These are phyloP conservation scores for Heliamphora pulchella DNA, from an alignment of 179 eudicot species.

Conservation along the genomic window DNA sequence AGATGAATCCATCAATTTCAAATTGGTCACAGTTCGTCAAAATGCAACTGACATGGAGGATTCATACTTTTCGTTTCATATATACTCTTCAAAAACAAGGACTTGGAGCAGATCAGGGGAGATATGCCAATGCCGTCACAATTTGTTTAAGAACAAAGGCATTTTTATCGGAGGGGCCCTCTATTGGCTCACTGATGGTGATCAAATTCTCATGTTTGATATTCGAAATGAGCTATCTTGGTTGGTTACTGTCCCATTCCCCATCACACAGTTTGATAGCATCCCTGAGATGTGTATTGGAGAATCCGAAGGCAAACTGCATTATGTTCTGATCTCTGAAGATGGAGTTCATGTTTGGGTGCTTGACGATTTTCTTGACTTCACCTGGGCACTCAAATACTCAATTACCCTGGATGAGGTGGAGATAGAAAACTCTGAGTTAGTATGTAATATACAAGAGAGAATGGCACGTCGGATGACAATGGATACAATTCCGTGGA, in stretches of 20 bases:
- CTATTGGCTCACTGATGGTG: conserved; percentile 37
- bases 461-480: conserved; percentile 7
- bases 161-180: conserved; percentile 18
- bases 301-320: conserved; percentile 26
- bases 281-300: conserved; percentile 34
- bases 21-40: conserved; percentile 23
- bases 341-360: conserved; percentile 35
- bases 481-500: conserved; percentile 11
- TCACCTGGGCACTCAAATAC: conserved; percentile 23
- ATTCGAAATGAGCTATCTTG: conserved; percentile 24
- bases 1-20: conserved; percentile 25
- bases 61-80: conserved; percentile 15
- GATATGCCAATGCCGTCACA: conserved; percentile 20
- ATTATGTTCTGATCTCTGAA: conserved; percentile 28
- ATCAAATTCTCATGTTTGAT: conserved; percentile 33
- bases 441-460: conserved; percentile 15
- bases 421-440: conserved; percentile 25
- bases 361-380: conserved; percentile 29
- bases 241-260: conserved; percentile 24
- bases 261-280: conserved; percentile 2
- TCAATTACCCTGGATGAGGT: conserved; percentile 22
- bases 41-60: conserved; percentile 15
- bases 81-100: conserved; percentile 28
- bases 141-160: conserved; percentile 24
- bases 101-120: conserved; percentile 25